A percentile compares a stretch with the other conserved stretches of the same genome.
Conservation (phyloP, 306 rosid species). For the Betula pendula region DNA sequence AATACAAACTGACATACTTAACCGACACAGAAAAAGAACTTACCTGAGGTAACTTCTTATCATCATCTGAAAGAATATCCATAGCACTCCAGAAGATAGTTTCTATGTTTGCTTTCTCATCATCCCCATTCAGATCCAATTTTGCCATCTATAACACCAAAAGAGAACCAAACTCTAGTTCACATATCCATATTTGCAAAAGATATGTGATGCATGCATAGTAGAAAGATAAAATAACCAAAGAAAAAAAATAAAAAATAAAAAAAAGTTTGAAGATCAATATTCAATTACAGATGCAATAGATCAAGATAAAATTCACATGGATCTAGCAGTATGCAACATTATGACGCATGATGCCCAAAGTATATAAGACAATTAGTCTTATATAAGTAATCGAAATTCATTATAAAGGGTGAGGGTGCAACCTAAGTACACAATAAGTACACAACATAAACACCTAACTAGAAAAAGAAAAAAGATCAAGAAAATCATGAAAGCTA, state of each 20-base stretch:
- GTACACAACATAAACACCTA: no score
- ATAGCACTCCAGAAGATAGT: constrained; percentile 92
- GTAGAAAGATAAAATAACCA: not conserved
- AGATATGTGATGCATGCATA: not conserved
- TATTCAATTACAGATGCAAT: not conserved
- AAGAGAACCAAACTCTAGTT: constrained; percentile 9
- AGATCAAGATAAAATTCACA: not conserved
- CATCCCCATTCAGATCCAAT: constrained; percentile 88
- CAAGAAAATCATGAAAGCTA: no score
- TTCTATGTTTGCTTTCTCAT: constrained; percentile 75
- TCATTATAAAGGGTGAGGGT: no score
- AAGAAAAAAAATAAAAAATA: not conserved
- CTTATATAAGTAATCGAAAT: no score
- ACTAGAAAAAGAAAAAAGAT: no score
- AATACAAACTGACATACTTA: not conserved
- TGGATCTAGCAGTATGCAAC: not conserved
- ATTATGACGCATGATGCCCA: not conserved
- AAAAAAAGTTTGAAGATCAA: not conserved
- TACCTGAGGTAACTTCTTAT: constrained; percentile 97
- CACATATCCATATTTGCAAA: not conserved
- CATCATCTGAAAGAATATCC: constrained; percentile 96
- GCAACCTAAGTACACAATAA: no score
- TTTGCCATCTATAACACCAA: constrained; percentile 74
- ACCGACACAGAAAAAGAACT: constrained; percentile 29
- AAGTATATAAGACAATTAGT: not conserved